Evolutionary conservation across 73 alveolate species (phyloP), one percentile per base, ranked within the genome.

Genomic region (Paramecium tetraurelia): DNA sequence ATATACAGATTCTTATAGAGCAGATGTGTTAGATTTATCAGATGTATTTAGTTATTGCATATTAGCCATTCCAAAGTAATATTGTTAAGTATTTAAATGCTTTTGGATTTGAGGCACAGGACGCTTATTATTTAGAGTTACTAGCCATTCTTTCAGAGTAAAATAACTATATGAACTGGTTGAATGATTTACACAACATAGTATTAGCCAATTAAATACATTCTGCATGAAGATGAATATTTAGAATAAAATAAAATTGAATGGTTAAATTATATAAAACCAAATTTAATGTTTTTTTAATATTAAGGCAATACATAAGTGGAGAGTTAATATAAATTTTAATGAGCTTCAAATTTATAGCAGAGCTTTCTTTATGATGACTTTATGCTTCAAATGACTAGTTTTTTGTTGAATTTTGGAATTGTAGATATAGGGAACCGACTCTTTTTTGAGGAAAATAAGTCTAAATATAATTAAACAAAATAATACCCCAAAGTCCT

Each of bases 321-420:
- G 33, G 69, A 53, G 69, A 53, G 11, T 53, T 18, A 3, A 53
- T 53, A 53, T 53, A 53, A 53, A 53, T 53, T 18, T 27, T 18
- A 53, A 53, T 53, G 14, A 18, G 2, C 35, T 53, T 80, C 90
- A 80, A 80, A 40, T 21, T 80, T 46, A 6, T 5, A 80, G 33
- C 2, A 80, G 33, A 10, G 46, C 10, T 35, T 80, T 80, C 57
- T 46, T 80, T 14, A 80, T 80, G 7, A 22, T 46, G 6, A 18
- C 48, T 22, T 31, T 44, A 16, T 48, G 48, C 50, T 46, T 80
- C 7, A 80, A 22, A 41, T 80, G 75, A 11, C 50, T 44, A 11
- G 76, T 80, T 14, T 80, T 80, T 43, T 80, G 21, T n/a, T 43
- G 27, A 11, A 80, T 80, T 46, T 80, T 80, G 21, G 90, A 80